Percentiles rank a stretch among this genome's conserved stretches.
Conservation (phyloP, 768 basidiomycete species). For the Lenzites betulinus region DNA sequence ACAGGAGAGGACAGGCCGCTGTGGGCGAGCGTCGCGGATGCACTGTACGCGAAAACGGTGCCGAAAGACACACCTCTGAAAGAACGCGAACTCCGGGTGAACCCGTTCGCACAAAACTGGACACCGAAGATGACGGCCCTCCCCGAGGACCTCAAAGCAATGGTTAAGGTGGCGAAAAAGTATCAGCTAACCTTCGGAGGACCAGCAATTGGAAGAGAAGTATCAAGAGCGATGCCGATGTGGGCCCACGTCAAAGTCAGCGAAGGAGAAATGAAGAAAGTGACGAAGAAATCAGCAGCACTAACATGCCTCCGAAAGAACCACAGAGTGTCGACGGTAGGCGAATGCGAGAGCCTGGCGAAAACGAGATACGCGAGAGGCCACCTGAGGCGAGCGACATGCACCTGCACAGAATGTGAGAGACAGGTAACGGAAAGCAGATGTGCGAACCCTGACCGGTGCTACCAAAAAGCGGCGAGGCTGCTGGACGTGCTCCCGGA, state of each 20-base stretch:
- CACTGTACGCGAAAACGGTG: background rate
- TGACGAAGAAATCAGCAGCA: background rate
- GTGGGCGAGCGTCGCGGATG: slow-evolving; percentile 16
- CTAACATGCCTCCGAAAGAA: background rate
- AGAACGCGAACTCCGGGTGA: background rate
- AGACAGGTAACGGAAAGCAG: background rate
- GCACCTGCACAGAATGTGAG: background rate
- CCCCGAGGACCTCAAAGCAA: background rate
- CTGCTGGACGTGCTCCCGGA: background rate
- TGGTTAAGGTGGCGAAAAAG: background rate
- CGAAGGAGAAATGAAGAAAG: background rate
- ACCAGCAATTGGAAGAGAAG: background rate
- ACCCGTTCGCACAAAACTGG: slow-evolving; percentile 5
- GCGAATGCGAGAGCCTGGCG: background rate
- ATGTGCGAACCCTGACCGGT: background rate
- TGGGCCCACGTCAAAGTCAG: background rate
- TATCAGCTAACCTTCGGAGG: background rate
- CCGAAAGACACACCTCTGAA: too few relatives aligned
- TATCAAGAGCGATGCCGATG: background rate
- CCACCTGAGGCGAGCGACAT: background rate
- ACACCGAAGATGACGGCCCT: background rate
- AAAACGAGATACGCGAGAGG: too few relatives aligned
- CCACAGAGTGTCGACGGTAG: background rate
- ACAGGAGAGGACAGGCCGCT: background rate
- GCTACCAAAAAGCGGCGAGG: background rate